Evolutionary conservation across 2,329 filamentous ascomycete species (phyloP).

Genomic region (Daldinia eschscholtzii): DNA sequence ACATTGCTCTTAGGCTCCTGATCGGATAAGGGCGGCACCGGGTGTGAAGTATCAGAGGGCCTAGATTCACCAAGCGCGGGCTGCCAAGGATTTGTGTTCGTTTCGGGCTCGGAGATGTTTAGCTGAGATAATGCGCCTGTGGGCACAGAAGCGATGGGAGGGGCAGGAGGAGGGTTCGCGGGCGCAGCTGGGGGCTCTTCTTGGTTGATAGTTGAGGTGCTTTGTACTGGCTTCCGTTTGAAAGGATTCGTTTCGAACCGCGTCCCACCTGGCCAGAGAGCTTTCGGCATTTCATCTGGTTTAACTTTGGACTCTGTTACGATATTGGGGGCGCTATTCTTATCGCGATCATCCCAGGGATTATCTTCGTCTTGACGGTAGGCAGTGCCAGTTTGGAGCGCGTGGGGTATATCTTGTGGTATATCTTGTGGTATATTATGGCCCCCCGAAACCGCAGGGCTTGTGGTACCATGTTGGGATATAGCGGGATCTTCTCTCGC

Average conservation of each 20-base stretch:
- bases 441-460: slow-evolving; percentile 25
- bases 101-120: slow-evolving; percentile 55
- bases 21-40: slow-evolving; percentile 48
- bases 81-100: slow-evolving; percentile 61
- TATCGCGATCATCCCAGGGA: slow-evolving; percentile 53
- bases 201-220: slow-evolving; percentile 24
- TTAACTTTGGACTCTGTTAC: slow-evolving; percentile 38
- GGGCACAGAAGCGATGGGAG: slow-evolving; percentile 45
- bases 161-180: slow-evolving; percentile 42
- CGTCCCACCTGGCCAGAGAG: slow-evolving; percentile 52
- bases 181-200: slow-evolving; percentile 38
- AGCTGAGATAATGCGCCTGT: slow-evolving; percentile 59
- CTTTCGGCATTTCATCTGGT: slow-evolving; percentile 49
- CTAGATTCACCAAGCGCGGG: slow-evolving; percentile 52
- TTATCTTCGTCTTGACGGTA: slow-evolving; percentile 52
- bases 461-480: slow-evolving; percentile 22
- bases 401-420: slow-evolving; percentile 53
- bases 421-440: slow-evolving; percentile 46
- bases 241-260: slow-evolving; percentile 67
- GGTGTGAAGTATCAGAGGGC: slow-evolving; percentile 44
- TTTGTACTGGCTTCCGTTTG: slow-evolving; percentile 59
- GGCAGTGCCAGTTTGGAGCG: slow-evolving; percentile 52
- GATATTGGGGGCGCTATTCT: slow-evolving; percentile 22
- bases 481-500: slow-evolving; percentile 32
- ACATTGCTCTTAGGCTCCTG: slow-evolving; percentile 53